Base-by-base conservation (phyloP, 148 eudicot genomes). In the Tetragonia tetragonoides region DNA sequence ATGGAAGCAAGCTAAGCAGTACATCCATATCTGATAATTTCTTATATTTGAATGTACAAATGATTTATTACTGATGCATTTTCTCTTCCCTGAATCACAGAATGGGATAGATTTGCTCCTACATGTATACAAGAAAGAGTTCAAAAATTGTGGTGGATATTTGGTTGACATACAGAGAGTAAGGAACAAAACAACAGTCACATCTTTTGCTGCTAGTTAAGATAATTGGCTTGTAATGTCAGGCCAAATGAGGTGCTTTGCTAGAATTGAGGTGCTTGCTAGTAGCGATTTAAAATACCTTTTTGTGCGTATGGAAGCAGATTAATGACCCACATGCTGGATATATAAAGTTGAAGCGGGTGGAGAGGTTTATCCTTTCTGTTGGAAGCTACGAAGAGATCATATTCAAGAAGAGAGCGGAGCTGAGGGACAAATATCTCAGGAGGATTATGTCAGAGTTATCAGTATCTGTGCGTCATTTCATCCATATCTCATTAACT, bases 381-480 rank as follows among this genome's bases (percentile, higher is more conserved):
- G 95, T 95, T 70, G 97, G 98, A 56, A 80, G 86, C 53, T 95
- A 87, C 76, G 98, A 95, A 83, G 98, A 95, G 70, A 83, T 85
- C 49, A 89, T 95, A 63, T 95, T 95, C 64, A 93, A 87, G 84
- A 92, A 91, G 84, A 87, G 98, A 74, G 85, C 91, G 24, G 85
- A 88, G 54, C 40, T 90, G 75, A 89, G 69, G 86, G 89, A n/a
- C 34, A 53, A 20, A 81, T 81, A 5, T 47, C 75, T 37, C 85
- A 88, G 83, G 90, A 87, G 86, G 89, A 70, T 81, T 11, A 8
- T 47, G 24, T 11, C 54, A 10, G 47, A 79, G 11, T 17, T 42
- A 6, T 41, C n/a, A 56, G 14, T 47, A 62, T 51, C 66, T 61
- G 83, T 75, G 66, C 39, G 83, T 75, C 6, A 14, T 23, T 75